Conservation (phyloP, 176 grass and related monocot genomes). For the Aechmea fasciata region DNA sequence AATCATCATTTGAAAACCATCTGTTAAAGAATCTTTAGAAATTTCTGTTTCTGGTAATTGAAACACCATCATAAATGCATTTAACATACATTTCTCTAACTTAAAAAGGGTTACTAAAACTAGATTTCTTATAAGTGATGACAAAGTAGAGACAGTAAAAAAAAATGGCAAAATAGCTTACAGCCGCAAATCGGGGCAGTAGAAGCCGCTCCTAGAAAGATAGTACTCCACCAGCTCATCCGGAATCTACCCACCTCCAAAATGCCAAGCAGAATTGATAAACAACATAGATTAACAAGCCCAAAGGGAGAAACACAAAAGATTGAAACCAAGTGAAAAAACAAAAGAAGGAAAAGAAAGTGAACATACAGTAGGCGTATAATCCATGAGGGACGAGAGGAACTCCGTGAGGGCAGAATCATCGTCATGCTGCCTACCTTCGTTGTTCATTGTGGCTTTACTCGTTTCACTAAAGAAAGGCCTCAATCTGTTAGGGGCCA, state of each 20-base stretch:
- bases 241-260: constrained; percentile 45
- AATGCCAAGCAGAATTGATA: constrained; percentile 8
- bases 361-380: constrained; percentile 57
- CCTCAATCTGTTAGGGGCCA: too few relatives aligned
- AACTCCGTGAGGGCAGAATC: constrained; percentile 79
- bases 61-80: too few relatives aligned
- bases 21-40: too few relatives aligned
- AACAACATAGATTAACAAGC: background rate
- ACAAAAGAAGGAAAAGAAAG: background rate
- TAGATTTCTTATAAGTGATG: background rate
- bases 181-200: constrained; percentile 88
- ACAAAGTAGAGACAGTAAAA: background rate
- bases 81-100: too few relatives aligned
- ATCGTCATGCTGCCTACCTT: constrained; percentile 68
- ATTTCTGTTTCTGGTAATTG: too few relatives aligned
- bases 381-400: constrained; percentile 94
- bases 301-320: constrained; percentile 1
- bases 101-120: background rate
- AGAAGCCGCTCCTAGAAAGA: constrained; percentile 82
- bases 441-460: background rate
- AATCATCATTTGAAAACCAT: too few relatives aligned
- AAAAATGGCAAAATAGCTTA: constrained; percentile 22
- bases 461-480: too few relatives aligned
- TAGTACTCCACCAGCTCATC: constrained; percentile 99
- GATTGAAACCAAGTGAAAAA: background rate